Evolutionary conservation across 257 asterid genomes (phyloP), one percentile per base, ranked within the genome.

Genomic region (Petunia axillaris): DNA sequence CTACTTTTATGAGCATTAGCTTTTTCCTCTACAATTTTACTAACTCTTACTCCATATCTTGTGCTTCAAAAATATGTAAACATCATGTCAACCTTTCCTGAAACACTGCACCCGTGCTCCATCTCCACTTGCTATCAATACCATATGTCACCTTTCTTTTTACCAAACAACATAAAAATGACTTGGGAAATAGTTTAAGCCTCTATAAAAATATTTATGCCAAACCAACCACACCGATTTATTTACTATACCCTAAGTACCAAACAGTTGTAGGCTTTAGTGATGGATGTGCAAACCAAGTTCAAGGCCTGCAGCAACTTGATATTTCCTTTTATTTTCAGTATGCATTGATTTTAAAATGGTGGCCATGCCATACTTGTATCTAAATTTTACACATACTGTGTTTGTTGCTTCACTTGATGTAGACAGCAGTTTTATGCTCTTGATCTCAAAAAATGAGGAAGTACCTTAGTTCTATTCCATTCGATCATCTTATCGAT

Each of bases 321-420:
- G 58, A 71, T 71, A 43, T 71, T 71, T 52, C 55, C 55, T 52
- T 9, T 52, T 35, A 48, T 43, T 71, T 48, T 71, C 60, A 48
- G 60, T n/a, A 48, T 48, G 36, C 41, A 35, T 71, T 25, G 60
- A 40, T 71, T 41, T 55, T 25, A 46, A 48, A 10, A 16, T 48
- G 60, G 77, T 11, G 11, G 25, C 35, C 44, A 48, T 48, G 15
- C 55, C 55, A 8, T 14, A 52, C 13, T 43, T 71, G 43, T 35
- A 71, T 71, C 60, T 38, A 71, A 71, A 71, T 71, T 52, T 60
- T 71, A 71, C 77, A 71, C 43, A 48, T 71, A 25, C 35, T 50
- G 3, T 71, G 77, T 71, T 71, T 71, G 48, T 71, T 71, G 44
- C 35, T 11, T 71, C 77, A 48, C 25, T 48, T 71, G 60, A 50